Conservation (phyloP, 1,284 basidiomycete species). For the Ganoderma sp. region DNA sequence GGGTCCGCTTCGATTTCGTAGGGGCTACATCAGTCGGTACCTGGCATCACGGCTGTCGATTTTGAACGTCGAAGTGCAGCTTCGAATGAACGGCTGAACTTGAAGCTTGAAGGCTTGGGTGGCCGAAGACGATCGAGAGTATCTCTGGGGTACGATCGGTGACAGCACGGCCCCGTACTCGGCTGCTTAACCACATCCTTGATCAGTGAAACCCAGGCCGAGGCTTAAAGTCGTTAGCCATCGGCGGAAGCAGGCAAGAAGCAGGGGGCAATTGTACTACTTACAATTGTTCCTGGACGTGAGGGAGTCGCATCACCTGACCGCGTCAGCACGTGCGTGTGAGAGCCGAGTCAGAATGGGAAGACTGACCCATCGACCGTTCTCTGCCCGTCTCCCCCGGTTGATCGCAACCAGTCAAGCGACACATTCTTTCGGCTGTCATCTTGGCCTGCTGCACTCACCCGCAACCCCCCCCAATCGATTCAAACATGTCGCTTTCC, state of each 20-base stretch:
- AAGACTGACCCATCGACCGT: background rate
- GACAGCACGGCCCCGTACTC: background rate
- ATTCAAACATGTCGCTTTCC: slow-evolving; percentile 21
- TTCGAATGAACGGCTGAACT: background rate
- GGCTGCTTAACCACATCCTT: background rate
- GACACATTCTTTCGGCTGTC: background rate
- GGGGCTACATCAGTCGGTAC: background rate
- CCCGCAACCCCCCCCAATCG: background rate
- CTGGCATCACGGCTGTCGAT: background rate
- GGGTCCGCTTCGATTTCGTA: background rate
- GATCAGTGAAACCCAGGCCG: background rate
- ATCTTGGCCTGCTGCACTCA: background rate
- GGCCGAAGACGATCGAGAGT: background rate
- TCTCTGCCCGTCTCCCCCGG: background rate
- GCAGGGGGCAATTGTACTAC: background rate
- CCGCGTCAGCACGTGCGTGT: slow-evolving; percentile 30
- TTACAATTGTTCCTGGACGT: too few relatives aligned
- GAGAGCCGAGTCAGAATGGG: slow-evolving; percentile 28
- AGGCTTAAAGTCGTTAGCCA: background rate
- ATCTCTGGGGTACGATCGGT: background rate
- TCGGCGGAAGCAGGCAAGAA: background rate
- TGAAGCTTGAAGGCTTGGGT: background rate
- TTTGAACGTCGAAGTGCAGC: background rate
- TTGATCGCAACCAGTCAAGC: background rate
- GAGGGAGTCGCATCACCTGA: slow-evolving; percentile 5